Conservation (phyloP, 2,329 filamentous ascomycete genomes). For the Colletotrichum sansevieriae region DNA sequence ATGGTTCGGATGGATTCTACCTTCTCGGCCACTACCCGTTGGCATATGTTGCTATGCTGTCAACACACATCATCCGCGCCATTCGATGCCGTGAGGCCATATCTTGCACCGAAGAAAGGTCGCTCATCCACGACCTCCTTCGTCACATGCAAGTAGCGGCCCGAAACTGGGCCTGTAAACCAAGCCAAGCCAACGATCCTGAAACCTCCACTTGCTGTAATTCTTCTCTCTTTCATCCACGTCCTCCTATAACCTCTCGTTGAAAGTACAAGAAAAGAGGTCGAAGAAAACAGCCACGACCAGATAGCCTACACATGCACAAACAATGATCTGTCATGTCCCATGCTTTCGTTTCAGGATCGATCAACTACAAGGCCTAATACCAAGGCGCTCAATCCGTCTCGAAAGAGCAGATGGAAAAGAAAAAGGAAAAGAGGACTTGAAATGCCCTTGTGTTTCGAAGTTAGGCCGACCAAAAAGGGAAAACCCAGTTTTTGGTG, state of each 20-base stretch:
- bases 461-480: constrained; percentile 1
- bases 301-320: constrained; percentile 36
- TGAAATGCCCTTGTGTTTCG: constrained; percentile 4
- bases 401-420: not conserved
- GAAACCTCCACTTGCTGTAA: constrained; percentile 22
- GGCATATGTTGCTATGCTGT: constrained; percentile 7
- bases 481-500: not conserved
- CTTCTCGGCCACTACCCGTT: not conserved
- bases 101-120: constrained; percentile 5
- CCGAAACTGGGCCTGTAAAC: not conserved
- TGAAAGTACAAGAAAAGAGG: constrained; percentile 4
- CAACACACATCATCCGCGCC: not conserved
- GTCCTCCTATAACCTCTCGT: constrained; percentile 12
- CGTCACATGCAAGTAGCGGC: constrained; percentile 26
- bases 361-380: not conserved
- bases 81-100: not conserved
- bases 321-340: constrained; percentile 31
- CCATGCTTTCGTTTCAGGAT: constrained; percentile 32
- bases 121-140: constrained; percentile 12
- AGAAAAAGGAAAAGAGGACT: constrained; percentile 11
- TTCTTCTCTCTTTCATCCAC: constrained; percentile 1
- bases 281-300: constrained; percentile 11
- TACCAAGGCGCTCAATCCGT: not conserved
- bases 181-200: constrained; percentile 34
- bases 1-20: constrained; percentile 18